phyloP scores from a whole-genome alignment of 371 early-diverging fungal species.

The Rhizopus sp. region DNA sequence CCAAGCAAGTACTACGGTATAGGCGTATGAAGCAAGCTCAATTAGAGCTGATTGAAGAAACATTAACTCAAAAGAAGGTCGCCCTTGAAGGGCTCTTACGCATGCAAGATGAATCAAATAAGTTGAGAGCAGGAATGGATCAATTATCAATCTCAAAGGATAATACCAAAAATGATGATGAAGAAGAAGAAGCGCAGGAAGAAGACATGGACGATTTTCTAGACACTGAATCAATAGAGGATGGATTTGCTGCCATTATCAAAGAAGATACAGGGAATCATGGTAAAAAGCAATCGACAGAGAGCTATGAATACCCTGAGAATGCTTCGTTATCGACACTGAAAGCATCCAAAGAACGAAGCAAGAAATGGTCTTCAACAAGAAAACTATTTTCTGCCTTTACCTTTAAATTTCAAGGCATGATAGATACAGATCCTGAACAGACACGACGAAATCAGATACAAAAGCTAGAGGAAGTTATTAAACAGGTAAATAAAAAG shows the following conservation, averaged over 20 bases:
- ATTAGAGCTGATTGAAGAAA: conserved; percentile 72
- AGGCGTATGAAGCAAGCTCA: conserved; percentile 83
- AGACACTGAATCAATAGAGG: conserved; percentile 45
- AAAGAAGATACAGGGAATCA: conserved; percentile 6
- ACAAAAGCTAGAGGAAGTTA: conserved; percentile 71
- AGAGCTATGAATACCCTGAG: conserved; percentile 27
- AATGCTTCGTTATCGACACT: conserved; percentile 37
- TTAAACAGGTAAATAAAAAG: conserved; percentile 49
- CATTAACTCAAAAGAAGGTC: conserved; percentile 66
- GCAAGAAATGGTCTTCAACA: conserved; percentile 51
- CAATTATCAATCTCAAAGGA: neutral
- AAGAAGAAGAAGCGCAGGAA: conserved; percentile 1
- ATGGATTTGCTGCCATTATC: conserved; percentile 38
- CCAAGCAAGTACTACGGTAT: conserved; percentile 78
- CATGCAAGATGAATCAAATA: conserved; percentile 78
- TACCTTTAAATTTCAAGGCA: conserved; percentile 75
- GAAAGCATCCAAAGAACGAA: conserved; percentile 37
- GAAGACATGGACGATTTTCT: conserved; percentile 18
- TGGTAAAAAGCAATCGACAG: neutral
- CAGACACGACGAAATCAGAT: conserved; percentile 84
- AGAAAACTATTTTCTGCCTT: conserved; percentile 60
- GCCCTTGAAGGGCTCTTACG: conserved; percentile 65
- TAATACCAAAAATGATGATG: too few species aligned
- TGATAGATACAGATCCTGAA: conserved; percentile 94
- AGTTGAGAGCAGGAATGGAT: conserved; percentile 68